Evolutionary conservation across 441 rosid genomes (phyloP), one percentile per base, ranked within the genome.

Genomic region (Dalechampia spathulata): DNA sequence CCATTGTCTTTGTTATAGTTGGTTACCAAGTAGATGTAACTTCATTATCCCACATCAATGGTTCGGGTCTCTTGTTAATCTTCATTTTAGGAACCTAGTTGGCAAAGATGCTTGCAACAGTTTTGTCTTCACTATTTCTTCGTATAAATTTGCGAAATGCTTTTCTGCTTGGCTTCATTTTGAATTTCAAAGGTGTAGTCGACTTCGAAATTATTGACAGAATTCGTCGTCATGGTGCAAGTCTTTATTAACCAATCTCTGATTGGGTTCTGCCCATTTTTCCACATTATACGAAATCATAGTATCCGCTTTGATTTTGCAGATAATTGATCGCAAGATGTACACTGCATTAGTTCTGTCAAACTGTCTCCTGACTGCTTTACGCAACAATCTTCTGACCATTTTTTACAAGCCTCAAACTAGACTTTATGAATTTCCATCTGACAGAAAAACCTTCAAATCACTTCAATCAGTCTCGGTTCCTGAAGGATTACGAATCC

Each of bases 131-230:
- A 0, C 40, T 57, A 1, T 37, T 55, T 19, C 20, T 53, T 11
- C 52, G 62, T 42, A 49, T 70, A 46, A 66, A 53, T 1, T 11
- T 59, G 10, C 43, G 58, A 54, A 65, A 74, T 36, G 70, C 65
- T 26, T 13, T 66, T 19, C 21, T 70, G n/a, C 66, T 74, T 6
- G 67, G 65, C 17, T 45, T 70, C 8, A 60, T 66, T 8, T 41
- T 74, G 67, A 74, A 67, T 49, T 47, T 70, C 21, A 59, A 56
- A 44, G 78, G 78, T 25, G 47, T 74, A 5, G 21, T 74, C 13
- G 78, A 74, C 38, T 36, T 66, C 22, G 49, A 40, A 2, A 4
- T 3, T 27, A 10, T 10, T 36, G 39, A 36, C 14, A 36, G 39
- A 36, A 10, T 13, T 13, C 39, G 10, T 36, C 2, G 14, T 2